Base-by-base conservation (phyloP, 1,284 basidiomycete species). In the Moesziomyces parantarcticus region DNA sequence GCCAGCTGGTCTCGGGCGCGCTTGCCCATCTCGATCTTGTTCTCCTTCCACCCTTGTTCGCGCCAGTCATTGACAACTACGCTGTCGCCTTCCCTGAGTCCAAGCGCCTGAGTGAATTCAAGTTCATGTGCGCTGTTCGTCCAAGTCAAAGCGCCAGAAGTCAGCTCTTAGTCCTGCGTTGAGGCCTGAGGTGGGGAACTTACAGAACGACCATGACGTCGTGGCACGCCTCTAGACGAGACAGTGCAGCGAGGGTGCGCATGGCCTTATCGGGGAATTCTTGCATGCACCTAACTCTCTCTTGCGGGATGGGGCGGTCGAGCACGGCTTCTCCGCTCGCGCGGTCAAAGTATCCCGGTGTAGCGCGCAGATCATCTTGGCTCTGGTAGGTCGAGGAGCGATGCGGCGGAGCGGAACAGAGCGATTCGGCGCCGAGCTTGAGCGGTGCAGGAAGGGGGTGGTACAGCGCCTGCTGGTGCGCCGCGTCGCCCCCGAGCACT, bases 161-260 rank as follows among this genome's bases (percentile, higher is more conserved):
- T 32, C 29, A 32, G 29, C 29, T 13, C 11, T 32, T 4, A 0
- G 3, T 32, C 1, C 29, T n/a, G n/a, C n/a, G n/a, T n/a, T n/a
- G n/a, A n/a, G n/a, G n/a, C 29, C 11, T 32, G 21, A 21, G 16
- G 21, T 10, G 20, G 5, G 22, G 11, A 8, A 47, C 50, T 56
- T 42, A 57, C 54, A 64, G 49, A 14, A 66, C 56, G 13, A 66
- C 63, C 57, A 66, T 66, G 26, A 66, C 53, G 49, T 60, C 58
- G 14, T 45, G 18, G 29, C 53, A 58, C 43, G 53, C 49, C 32
- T 66, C 53, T 39, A 57, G 25, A 3, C 63, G 48, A 10, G 57
- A 43, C 3, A 66, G 46, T 5, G 58, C 47, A 3, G 48, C 50
- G 9, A 60, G 36, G 18, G 63, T 60, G 3, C 40, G 47, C 52